Conservation (phyloP, 78 protist genomes). For the Isochrysis galbana region DNA sequence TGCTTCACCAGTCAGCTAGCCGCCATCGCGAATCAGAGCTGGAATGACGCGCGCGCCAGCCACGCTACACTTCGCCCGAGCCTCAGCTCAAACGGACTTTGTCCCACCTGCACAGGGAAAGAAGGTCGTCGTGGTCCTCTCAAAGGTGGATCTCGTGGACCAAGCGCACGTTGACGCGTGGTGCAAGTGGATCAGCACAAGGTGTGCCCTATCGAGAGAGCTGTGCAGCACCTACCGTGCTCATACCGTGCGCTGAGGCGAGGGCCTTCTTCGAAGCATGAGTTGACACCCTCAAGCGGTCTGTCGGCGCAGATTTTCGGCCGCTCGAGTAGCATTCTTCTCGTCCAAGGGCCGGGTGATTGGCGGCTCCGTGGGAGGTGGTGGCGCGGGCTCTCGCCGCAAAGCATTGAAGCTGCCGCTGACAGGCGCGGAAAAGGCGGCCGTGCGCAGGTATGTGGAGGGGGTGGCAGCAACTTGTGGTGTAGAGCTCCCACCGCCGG, state of each 20-base stretch:
- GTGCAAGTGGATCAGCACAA: too few relatives aligned
- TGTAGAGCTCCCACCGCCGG: neutral
- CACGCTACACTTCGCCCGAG: too few relatives aligned
- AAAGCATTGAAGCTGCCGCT: neutral
- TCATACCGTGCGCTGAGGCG: too few relatives aligned
- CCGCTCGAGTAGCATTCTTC: neutral
- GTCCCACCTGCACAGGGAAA: too few relatives aligned
- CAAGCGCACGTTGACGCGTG: slow-evolving; percentile 53
- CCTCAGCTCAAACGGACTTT: too few relatives aligned
- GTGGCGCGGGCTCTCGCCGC: neutral
- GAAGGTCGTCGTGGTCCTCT: neutral
- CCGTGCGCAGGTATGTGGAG: neutral
- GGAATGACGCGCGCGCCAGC: neutral
- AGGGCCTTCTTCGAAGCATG: too few relatives aligned
- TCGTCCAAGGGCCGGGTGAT: neutral
- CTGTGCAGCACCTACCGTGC: too few relatives aligned
- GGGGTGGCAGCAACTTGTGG: neutral
- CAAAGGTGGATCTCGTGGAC: slow-evolving; percentile 65
- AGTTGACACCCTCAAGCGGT: too few relatives aligned
- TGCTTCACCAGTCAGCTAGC: neutral
- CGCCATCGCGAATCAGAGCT: neutral
- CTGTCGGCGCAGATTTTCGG: neutral
- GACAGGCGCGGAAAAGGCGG: neutral
- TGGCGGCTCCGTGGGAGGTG: neutral
- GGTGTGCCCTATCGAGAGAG: too few relatives aligned